Conservation (phyloP, 306 rosid species). For the Abrus pulchellus region DNA sequence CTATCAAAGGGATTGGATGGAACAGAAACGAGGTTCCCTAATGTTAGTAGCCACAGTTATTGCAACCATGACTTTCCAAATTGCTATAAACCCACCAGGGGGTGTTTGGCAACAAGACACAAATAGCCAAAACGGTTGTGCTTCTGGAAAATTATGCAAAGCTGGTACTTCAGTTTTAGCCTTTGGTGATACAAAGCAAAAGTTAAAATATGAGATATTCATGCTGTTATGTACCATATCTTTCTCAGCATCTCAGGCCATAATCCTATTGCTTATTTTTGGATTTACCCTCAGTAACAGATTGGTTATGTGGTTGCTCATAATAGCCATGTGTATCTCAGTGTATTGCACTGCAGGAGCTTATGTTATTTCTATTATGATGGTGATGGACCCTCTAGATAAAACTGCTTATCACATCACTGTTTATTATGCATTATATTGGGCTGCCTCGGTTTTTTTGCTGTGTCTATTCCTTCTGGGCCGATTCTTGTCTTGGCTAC, state of each 20-base stretch:
- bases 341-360: slow-evolving; percentile 25
- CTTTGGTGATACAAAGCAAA: neutral
- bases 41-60: slow-evolving; percentile 50
- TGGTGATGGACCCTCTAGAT: neutral
- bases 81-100: slow-evolving; percentile 47
- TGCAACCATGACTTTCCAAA: slow-evolving; percentile 46
- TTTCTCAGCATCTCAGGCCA: slow-evolving; percentile 42
- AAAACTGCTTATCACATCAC: accelerated
- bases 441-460: slow-evolving; percentile 4
- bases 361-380: slow-evolving; percentile 1
- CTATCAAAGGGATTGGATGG: slow-evolving; percentile 10
- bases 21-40: slow-evolving; percentile 43
- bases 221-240: slow-evolving; percentile 41
- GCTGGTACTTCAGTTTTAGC: slow-evolving; percentile 50
- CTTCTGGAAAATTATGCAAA: neutral
- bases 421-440: neutral
- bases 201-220: neutral
- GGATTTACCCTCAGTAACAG: slow-evolving; percentile 35
- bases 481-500: slow-evolving; percentile 10
- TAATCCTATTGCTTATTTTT: slow-evolving; percentile 29
- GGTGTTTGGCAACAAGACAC: slow-evolving; percentile 48
- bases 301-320: slow-evolving; percentile 25
- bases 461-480: neutral
- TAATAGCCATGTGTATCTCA: slow-evolving; percentile 16
- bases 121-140: neutral